These are phyloP conservation scores for Boletus speciosus DNA, from an alignment of 768 basidiomycete genomes.

Conservation along the genomic window DNA sequence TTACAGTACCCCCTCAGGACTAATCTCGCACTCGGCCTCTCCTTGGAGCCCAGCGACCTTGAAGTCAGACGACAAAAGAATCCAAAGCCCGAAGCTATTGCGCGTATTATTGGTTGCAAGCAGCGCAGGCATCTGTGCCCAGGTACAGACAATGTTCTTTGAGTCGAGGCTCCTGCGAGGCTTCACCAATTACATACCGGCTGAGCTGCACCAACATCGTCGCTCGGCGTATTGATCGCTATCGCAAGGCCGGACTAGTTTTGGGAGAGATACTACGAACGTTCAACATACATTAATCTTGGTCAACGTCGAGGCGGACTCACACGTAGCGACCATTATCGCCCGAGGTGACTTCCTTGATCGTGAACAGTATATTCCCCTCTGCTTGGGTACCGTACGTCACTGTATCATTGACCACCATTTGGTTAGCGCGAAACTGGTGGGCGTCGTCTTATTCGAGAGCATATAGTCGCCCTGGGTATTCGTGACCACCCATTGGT, in stretches of 20 bases:
- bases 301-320: not conserved
- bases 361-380: slow-evolving; percentile 1
- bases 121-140: not conserved
- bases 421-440: slow-evolving; percentile 1
- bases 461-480: not conserved
- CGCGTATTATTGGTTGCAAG: not conserved
- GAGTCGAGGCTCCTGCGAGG: not conserved
- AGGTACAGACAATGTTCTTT: not conserved
- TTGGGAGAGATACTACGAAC: slow-evolving; percentile 7
- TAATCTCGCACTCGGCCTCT: not conserved
- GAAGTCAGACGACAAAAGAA: not conserved
- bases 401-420: not conserved
- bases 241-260: not conserved
- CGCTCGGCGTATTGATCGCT: not conserved
- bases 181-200: not conserved
- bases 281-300: not conserved
- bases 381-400: slow-evolving; percentile 1
- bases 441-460: not conserved
- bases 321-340: slow-evolving; percentile 8
- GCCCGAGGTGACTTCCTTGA: not conserved
- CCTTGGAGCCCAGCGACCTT: not conserved
- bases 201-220: not conserved
- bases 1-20: not conserved
- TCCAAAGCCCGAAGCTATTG: slow-evolving; percentile 3
- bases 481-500: slow-evolving; percentile 8